Percentiles rank a stretch among this genome's conserved stretches.
These are phyloP conservation scores for Trichoderma endophyticum DNA, from an alignment of 2,329 filamentous ascomycete genomes.

Conservation along the genomic window DNA sequence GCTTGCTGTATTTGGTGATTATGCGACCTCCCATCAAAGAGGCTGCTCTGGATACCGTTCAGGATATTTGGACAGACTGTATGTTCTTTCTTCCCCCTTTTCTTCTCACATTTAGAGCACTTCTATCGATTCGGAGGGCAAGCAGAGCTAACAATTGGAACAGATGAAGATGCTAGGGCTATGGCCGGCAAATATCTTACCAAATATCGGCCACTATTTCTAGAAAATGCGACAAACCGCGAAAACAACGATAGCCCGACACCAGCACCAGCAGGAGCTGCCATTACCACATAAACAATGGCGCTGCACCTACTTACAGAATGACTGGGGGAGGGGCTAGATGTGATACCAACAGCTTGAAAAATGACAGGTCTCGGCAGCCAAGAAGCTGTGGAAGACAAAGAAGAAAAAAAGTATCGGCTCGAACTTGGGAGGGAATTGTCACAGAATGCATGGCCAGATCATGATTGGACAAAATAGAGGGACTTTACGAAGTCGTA, in stretches of 20 bases:
- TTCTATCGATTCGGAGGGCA: neutral
- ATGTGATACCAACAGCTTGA: neutral
- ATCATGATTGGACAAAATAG: slow-evolving; percentile 4
- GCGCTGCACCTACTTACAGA: neutral
- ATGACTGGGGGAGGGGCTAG: no score
- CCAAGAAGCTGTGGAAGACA: neutral
- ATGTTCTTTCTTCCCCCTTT: slow-evolving; percentile 32
- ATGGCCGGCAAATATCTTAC: slow-evolving; percentile 61
- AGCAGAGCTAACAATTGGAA: neutral
- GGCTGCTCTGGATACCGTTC: slow-evolving; percentile 61
- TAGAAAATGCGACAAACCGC: slow-evolving; percentile 33
- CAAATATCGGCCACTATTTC: slow-evolving; percentile 57
- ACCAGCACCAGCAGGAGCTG: slow-evolving; percentile 25
- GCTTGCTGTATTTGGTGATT: slow-evolving; percentile 64
- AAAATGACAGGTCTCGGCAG: neutral
- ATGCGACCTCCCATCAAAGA: slow-evolving; percentile 64
- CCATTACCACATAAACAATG: slow-evolving; percentile 31
- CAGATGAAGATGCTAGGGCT: slow-evolving; percentile 61
- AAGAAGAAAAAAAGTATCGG: neutral
- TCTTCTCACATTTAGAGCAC: neutral
- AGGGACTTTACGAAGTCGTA: neutral
- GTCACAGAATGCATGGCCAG: neutral
- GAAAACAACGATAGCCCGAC: slow-evolving; percentile 24
- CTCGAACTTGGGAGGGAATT: neutral
- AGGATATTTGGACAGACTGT: slow-evolving; percentile 67